Percentiles rank a stretch among this genome's conserved stretches.
Evolutionary conservation across 495 filamentous ascomycete species (phyloP).

Genomic region (Neurospora sp.): DNA sequence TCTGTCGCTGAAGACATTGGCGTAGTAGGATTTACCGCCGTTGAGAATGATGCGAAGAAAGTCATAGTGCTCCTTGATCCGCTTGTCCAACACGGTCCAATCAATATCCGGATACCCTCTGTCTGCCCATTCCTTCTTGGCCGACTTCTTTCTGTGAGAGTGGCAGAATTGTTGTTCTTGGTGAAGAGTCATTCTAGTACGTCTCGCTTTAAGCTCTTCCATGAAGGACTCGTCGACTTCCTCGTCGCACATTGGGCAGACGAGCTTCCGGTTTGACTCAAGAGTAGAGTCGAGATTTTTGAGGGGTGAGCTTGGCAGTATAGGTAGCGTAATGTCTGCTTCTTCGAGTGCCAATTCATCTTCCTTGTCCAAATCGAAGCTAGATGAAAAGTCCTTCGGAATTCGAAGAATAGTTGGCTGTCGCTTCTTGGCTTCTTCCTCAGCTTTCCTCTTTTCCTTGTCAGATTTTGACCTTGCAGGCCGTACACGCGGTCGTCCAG

Average conservation of each 20-base stretch:
- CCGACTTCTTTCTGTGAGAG: constrained; percentile 51
- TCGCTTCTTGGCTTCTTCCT: too few relatives aligned
- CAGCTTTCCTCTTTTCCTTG: too few relatives aligned
- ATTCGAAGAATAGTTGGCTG: too few relatives aligned
- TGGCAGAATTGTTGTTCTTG: constrained; percentile 62
- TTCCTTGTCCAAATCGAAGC: too few relatives aligned
- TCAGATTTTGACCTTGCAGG: too few relatives aligned
- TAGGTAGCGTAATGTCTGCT: too few relatives aligned
- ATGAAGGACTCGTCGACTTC: constrained; percentile 45
- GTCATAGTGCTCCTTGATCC: constrained; percentile 47
- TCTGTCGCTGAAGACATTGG: constrained; percentile 46
- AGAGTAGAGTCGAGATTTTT: too few relatives aligned
- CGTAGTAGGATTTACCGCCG: constrained; percentile 51
- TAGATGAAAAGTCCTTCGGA: too few relatives aligned
- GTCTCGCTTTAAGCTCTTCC: constrained; percentile 31
- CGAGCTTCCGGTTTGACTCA: too few relatives aligned
- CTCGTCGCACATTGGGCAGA: constrained; percentile 63
- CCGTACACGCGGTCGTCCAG: too few relatives aligned
- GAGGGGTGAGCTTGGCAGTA: too few relatives aligned
- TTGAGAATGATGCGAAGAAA: constrained; percentile 50
- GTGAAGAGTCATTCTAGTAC: constrained; percentile 46
- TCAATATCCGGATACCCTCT: constrained; percentile 70
- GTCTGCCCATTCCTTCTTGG: constrained; percentile 48
- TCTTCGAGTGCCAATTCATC: too few relatives aligned
- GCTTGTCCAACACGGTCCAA: constrained; percentile 58